Base-by-base conservation (phyloP, 768 basidiomycete genomes). In the Termitomyces sp. region DNA sequence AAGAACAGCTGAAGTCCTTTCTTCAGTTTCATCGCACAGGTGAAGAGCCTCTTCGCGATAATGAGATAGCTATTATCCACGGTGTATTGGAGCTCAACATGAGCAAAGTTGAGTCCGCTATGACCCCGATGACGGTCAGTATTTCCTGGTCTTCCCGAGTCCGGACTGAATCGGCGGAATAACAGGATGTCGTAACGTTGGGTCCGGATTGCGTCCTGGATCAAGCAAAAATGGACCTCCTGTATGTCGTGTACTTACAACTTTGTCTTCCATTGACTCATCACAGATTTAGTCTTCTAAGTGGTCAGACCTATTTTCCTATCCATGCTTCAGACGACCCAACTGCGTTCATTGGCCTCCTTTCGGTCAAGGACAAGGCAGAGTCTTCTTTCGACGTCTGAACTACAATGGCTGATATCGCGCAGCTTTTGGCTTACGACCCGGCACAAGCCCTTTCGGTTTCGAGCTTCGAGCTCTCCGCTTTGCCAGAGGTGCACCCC, bases 401-500 rank as follows among this genome's bases (percentile, higher is more conserved):
- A 24, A 34, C 13, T 20, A 51, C 41, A 55, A 44, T 29, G 65
- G 56, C 37, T 20, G 22, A 33, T 47, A 18, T 29, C 20, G 12
- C 20, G 2, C 65, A 94, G 92, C 83, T 98, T 22, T 81, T 97
- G 45, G 80, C 81, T 0, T 97, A 98, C 65, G 94, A 98, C 66
- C 91, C 94, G 0, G 80, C 87, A 12, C 79, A 87, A 67, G 82
- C 75, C 2, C 78, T 86, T 37, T 86, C 88, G 6, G 86, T 94
- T 5, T 85, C 86, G 0, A 73, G 82, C 42, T 92, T 98, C 69
- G 73, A 79, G 2, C 78, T 98, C 0, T 85, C 89, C 0, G 87
- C 95, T 26, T 72, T 98, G 10, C 96, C 95, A 0, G 95, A 98
- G 72, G 94, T 93, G 4, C 77, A 77, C 41, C 92, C 93, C 0